A percentile compares a stretch with the other conserved stretches of the same genome.
These are phyloP conservation scores for Combretum micranthum DNA, from an alignment of 345 rosid genomes.

Conservation along the genomic window DNA sequence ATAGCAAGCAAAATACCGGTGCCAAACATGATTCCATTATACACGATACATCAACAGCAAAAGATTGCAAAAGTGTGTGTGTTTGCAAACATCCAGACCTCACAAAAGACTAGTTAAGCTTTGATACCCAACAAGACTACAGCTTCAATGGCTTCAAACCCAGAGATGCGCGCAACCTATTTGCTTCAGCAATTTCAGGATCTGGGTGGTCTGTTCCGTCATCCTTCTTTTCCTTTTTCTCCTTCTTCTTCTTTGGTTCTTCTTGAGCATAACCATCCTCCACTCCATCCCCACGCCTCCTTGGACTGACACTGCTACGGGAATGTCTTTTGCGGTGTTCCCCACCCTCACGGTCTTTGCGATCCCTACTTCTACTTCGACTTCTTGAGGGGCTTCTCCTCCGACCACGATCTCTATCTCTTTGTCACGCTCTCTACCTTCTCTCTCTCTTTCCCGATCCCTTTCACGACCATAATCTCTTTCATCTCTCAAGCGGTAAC, in stretches of 20 bases:
- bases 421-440: conserved; percentile 68
- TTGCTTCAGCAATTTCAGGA: conserved; percentile 91
- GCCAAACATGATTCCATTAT: neutral
- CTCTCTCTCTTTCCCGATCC: conserved; percentile 71
- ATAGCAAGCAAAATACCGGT: too few species aligned
- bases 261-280: conserved; percentile 29
- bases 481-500: conserved; percentile 57
- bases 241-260: conserved; percentile 76
- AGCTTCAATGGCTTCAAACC: conserved; percentile 65
- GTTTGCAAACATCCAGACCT: neutral
- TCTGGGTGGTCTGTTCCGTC: conserved; percentile 84
- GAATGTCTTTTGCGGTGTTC: conserved; percentile 50
- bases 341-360: conserved; percentile 20
- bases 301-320: conserved; percentile 40
- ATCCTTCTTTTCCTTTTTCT: conserved; percentile 65
- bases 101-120: neutral
- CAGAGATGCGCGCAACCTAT: conserved; percentile 63
- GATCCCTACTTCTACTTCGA: conserved; percentile 61
- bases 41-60: neutral
- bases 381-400: conserved; percentile 63
- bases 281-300: conserved; percentile 33
- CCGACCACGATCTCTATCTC: conserved; percentile 63
- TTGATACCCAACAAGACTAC: neutral
- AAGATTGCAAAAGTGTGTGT: too few species aligned
- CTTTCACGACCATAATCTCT: conserved; percentile 66